phyloP scores from a whole-genome alignment of 441 rosid genomes.

The Adansonia gregorii region DNA sequence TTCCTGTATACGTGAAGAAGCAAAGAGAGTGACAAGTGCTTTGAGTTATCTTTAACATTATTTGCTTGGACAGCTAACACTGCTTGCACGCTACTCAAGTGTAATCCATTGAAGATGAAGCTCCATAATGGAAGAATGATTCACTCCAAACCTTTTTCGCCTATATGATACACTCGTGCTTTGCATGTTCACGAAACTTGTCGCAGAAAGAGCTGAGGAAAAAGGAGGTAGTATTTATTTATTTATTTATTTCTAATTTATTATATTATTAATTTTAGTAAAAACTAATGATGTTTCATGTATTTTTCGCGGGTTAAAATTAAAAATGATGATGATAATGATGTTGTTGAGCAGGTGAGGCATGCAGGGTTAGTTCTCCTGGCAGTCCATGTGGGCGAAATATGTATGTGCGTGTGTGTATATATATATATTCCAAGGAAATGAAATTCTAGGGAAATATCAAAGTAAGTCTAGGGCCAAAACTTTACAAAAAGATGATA shows the following conservation, averaged over 20 bases:
- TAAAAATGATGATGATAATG: neutral
- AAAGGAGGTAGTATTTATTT: no score
- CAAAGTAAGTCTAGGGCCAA: slow-evolving; percentile 24
- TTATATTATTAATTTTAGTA: no score
- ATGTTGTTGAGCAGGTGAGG: slow-evolving; percentile 13
- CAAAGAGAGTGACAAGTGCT: slow-evolving; percentile 45
- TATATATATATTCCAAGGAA: no score
- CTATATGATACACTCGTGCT: neutral
- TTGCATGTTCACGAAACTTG: neutral
- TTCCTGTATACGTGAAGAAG: slow-evolving; percentile 59
- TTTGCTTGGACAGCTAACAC: neutral
- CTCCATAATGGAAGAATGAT: slow-evolving; percentile 4
- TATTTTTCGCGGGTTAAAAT: slow-evolving; percentile 11
- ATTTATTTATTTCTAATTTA: no score
- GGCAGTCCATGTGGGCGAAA: neutral
- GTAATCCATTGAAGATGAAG: neutral
- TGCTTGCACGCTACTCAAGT: slow-evolving; percentile 16
- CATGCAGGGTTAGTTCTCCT: slow-evolving; percentile 9
- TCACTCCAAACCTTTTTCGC: no score
- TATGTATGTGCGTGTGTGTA: no score
- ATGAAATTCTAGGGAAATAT: slow-evolving; percentile 25
- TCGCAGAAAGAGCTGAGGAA: no score
- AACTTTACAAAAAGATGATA: slow-evolving; percentile 31
- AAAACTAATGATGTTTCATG: neutral
- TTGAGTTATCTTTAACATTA: slow-evolving; percentile 24